Percentiles rank a stretch among this genome's conserved stretches.
phyloP scores from a whole-genome alignment of 768 basidiomycete species.

The Sistotremastrum suecicum region DNA sequence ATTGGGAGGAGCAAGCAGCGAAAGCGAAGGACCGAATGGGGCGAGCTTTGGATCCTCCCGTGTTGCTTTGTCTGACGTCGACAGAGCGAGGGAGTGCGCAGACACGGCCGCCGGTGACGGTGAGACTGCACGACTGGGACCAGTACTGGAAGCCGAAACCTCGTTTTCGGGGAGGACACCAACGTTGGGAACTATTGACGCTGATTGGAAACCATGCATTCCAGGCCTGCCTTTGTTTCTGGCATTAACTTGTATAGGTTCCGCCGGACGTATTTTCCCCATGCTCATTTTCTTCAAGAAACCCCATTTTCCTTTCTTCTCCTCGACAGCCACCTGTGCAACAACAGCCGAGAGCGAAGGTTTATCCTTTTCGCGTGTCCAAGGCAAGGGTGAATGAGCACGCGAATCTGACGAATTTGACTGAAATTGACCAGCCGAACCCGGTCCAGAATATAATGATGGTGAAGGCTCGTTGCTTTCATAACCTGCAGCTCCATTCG shows the following conservation, averaged over 20 bases:
- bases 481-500: too few species aligned
- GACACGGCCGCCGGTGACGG: slow-evolving; percentile 4
- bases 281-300: slow-evolving; percentile 98
- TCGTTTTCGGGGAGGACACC: slow-evolving; percentile 28
- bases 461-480: too few species aligned
- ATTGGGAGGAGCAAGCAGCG: slow-evolving; percentile 26
- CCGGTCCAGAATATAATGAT: too few species aligned
- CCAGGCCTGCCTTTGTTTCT: too few species aligned
- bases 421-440: too few species aligned
- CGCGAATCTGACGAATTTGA: too few species aligned
- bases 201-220: too few species aligned
- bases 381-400: too few species aligned
- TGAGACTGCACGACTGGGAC: slow-evolving; percentile 23
- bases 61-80: neutral
- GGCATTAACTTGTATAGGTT: too few species aligned
- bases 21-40: slow-evolving; percentile 6
- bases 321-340: slow-evolving; percentile 18
- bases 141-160: slow-evolving; percentile 59
- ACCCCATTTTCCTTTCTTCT: slow-evolving; percentile 76
- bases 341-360: too few species aligned
- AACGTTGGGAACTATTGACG: slow-evolving; percentile 16
- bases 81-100: neutral
- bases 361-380: too few species aligned
- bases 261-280: slow-evolving; percentile 48
- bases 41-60: too few species aligned